Conservation (phyloP, 1,284 basidiomycete genomes). For the Trichosporon coremiiforme region DNA sequence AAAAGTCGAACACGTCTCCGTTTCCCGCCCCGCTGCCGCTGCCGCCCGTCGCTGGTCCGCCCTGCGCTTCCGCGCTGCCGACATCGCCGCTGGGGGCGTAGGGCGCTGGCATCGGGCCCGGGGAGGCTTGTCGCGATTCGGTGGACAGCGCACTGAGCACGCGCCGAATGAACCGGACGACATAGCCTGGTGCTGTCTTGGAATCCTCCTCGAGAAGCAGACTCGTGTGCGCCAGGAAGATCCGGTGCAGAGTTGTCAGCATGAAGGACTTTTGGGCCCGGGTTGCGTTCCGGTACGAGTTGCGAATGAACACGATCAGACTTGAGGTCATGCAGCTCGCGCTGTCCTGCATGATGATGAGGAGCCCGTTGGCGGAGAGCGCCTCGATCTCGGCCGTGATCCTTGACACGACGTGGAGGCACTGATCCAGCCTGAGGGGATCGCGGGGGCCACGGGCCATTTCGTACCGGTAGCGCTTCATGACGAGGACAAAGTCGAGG, state of each 20-base stretch:
- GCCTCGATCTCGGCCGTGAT: slow-evolving; percentile 43
- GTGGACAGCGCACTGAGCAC: slow-evolving; percentile 27
- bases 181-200: slow-evolving; percentile 33
- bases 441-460: slow-evolving; percentile 22
- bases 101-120: slow-evolving; percentile 14
- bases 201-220: slow-evolving; percentile 29
- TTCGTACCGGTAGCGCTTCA: slow-evolving; percentile 41
- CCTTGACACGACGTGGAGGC: slow-evolving; percentile 35
- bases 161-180: slow-evolving; percentile 32
- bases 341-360: slow-evolving; percentile 47
- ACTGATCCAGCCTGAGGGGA: slow-evolving; percentile 37
- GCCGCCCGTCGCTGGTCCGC: background rate
- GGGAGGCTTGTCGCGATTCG: slow-evolving; percentile 17
- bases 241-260: slow-evolving; percentile 30
- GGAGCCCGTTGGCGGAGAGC: slow-evolving; percentile 36
- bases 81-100: background rate
- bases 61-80: background rate
- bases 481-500: slow-evolving; percentile 42
- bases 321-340: slow-evolving; percentile 41
- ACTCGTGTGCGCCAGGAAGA: slow-evolving; percentile 30
- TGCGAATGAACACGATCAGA: slow-evolving; percentile 39
- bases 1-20: slow-evolving; percentile 26
- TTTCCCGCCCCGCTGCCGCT: background rate
- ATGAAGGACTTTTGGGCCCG: slow-evolving; percentile 29
- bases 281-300: slow-evolving; percentile 39